Evolutionary conservation across 2,329 filamentous ascomycete genomes (phyloP), one percentile per base, ranked within the genome.

Genomic region (Dryadomyces quercivorus): DNA sequence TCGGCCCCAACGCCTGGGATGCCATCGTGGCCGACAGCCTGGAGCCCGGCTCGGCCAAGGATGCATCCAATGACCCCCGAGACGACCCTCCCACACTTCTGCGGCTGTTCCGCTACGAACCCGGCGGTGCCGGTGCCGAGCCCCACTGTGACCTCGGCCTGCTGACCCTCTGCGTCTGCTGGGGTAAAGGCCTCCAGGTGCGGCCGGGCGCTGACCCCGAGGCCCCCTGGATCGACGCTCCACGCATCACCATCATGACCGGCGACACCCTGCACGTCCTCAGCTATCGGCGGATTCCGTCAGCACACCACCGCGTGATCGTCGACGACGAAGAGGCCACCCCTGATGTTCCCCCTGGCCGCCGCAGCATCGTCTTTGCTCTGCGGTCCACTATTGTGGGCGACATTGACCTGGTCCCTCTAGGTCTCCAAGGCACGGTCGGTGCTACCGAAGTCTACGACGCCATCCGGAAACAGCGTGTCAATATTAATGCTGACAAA

Each of bases 341-440:
- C 26, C 7, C 42, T 16, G n/a, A 12, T 20, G 42, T 6, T 9
- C 16, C 42, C 42, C 2, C 31, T 43, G 13, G 43, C 20, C 58
- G 60, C n/a, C 54, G 57, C 15, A 62, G 61, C 55, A 60, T 61
- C 38, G 61, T 62, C 16, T 61, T 62, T 48, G 61, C 61, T 10
- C 52, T 62, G 47, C 59, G 61, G 12, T 51, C 59, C 15, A 59
- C 61, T 4, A 55, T 52, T 13, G 45, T 16, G 12, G 55, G 57
- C 22, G 51, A 42, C n/a, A 58, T 62, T 7, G 56, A 59, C 21
- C 52, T 61, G 3, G 21, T 18, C 1, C 16, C 53, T 5, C 52
- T 62, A 16, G 61, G 61, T 12, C 46, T 53, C 38, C 10, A 40
- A 1, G 59, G 51, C 22, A 45, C 34, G n/a, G 53, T 61, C 31